These are phyloP conservation scores for Phalaenopsis aphrodite DNA, from an alignment of 106 monocot genomes.

Conservation along the genomic window DNA sequence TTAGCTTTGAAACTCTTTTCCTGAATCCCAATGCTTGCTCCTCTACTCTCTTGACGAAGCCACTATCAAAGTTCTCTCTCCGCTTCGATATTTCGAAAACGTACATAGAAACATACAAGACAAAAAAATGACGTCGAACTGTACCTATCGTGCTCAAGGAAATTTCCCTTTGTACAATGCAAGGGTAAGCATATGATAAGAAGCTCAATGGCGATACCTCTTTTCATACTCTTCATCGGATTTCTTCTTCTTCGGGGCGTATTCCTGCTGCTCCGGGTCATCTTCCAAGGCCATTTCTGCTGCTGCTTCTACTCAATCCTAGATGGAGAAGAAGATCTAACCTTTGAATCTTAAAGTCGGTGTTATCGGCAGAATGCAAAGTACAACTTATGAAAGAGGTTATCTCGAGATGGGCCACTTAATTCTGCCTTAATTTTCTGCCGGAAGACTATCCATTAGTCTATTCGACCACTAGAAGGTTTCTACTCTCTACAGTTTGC, in stretches of 20 bases:
- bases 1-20: background rate
- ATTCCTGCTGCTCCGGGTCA: background rate
- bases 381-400: too few species aligned
- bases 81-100: background rate
- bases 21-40: background rate
- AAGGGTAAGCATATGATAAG: background rate
- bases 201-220: background rate
- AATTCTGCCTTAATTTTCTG: too few species aligned
- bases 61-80: background rate
- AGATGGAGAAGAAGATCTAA: background rate
- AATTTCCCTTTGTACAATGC: background rate
- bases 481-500: too few species aligned
- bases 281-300: constrained; percentile 3
- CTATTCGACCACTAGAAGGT: too few species aligned
- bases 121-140: background rate
- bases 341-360: background rate
- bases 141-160: background rate
- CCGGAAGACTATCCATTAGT: too few species aligned
- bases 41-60: background rate
- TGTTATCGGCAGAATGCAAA: too few species aligned
- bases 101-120: background rate
- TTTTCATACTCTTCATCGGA: constrained; percentile 7
- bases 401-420: too few species aligned
- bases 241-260: constrained; percentile 10
- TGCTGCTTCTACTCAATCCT: background rate